Evolutionary conservation across 2,329 filamentous ascomycete species (phyloP).

Genomic region (Apiospora aurea): DNA sequence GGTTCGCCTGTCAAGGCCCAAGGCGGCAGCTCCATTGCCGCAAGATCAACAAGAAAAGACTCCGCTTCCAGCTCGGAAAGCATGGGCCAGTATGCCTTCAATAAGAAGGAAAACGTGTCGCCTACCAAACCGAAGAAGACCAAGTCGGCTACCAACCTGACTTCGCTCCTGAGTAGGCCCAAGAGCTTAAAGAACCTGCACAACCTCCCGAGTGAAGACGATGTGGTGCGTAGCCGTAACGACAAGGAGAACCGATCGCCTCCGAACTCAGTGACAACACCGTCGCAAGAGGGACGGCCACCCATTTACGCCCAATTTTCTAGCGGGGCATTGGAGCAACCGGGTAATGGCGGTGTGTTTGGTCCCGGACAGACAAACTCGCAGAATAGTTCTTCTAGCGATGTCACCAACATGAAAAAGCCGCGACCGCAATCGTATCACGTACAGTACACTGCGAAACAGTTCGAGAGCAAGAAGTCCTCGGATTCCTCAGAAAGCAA

Average conservation of each 20-base stretch:
- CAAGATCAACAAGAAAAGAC: background rate
- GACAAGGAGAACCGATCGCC: conserved; percentile 87
- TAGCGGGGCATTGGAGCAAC: conserved; percentile 44
- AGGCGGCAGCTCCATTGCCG: conserved; percentile 40
- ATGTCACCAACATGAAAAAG: conserved; percentile 42
- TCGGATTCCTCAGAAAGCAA: conserved; percentile 32
- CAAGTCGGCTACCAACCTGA: conserved; percentile 86
- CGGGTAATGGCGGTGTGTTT: conserved; percentile 29
- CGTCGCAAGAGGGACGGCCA: conserved; percentile 56
- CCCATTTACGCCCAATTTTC: conserved; percentile 85
- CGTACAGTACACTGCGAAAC: conserved; percentile 39
- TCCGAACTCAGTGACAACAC: conserved; percentile 50
- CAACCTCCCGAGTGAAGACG: conserved; percentile 57
- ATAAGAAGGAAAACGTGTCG: conserved; percentile 49
- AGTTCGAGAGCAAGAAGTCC: conserved; percentile 13
- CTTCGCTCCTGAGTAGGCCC: conserved; percentile 74
- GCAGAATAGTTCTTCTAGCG: conserved; percentile 29
- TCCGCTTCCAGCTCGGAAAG: conserved; percentile 36
- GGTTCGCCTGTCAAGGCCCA: conserved; percentile 41
- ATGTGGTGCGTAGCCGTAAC: conserved; percentile 54
- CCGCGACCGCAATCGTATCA: conserved; percentile 61
- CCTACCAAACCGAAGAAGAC: conserved; percentile 75
- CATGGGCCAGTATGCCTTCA: conserved; percentile 44
- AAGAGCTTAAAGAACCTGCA: conserved; percentile 76
- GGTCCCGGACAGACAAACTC: background rate